Evolutionary conservation across 2,329 filamentous ascomycete species (phyloP).

Genomic region (Endoconidiophora laricicola): DNA sequence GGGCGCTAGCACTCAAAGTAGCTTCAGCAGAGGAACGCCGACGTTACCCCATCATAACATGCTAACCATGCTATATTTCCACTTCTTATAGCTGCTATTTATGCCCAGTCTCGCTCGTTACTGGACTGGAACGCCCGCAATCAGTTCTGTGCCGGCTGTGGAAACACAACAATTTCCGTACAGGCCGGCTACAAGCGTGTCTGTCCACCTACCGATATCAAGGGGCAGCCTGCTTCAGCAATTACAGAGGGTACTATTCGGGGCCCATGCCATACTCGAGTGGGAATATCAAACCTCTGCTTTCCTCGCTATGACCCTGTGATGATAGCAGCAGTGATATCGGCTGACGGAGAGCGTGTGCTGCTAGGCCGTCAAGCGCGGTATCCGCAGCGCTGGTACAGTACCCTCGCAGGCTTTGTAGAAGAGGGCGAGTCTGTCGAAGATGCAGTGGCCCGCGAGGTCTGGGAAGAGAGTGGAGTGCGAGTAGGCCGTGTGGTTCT

Average conservation of each 20-base stretch:
- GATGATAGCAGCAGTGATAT: conserved; percentile 87
- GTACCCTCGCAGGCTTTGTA: conserved; percentile 72
- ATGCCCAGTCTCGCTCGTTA: conserved; percentile 72
- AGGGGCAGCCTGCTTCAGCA: conserved; percentile 21
- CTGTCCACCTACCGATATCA: conserved; percentile 54
- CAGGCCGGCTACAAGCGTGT: conserved; percentile 68
- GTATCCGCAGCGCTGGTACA: conserved; percentile 76
- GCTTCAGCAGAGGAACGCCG: too few species aligned
- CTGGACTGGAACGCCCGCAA: conserved; percentile 92
- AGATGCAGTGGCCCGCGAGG: conserved; percentile 67
- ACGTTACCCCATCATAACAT: not conserved
- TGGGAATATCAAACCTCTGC: conserved; percentile 72
- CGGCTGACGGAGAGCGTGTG: conserved; percentile 56
- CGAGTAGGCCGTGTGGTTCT: conserved; percentile 60
- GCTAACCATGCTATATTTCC: not conserved
- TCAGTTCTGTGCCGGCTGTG: conserved; percentile 81
- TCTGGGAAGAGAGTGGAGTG: conserved; percentile 75
- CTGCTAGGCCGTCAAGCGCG: conserved; percentile 74
- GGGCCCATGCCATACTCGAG: conserved; percentile 61
- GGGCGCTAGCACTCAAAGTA: too few species aligned
- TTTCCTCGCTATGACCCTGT: conserved; percentile 90
- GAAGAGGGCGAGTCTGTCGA: conserved; percentile 76
- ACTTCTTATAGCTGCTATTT: conserved; percentile 54
- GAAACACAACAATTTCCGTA: conserved; percentile 60
- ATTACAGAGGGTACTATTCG: conserved; percentile 31